Evolutionary conservation across 352 stramenopile genomes (phyloP).

Genomic region (Phytopythium aichiense): DNA sequence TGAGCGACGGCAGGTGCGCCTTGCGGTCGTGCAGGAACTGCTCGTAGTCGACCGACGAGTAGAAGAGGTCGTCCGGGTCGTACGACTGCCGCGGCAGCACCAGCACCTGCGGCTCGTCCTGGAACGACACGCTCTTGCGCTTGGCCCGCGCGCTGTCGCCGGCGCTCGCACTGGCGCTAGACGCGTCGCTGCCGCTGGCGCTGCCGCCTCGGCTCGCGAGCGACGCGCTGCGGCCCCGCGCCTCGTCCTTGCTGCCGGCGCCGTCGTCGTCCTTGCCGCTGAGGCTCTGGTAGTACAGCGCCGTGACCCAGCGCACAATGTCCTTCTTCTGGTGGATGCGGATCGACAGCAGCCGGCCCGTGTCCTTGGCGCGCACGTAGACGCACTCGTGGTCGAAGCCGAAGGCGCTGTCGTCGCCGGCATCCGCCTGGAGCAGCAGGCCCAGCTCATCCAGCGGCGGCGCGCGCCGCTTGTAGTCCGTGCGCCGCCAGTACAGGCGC

Average conservation of each 20-base stretch:
- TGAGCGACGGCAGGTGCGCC: slow-evolving; percentile 41
- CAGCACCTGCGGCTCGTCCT: slow-evolving; percentile 44
- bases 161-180: not conserved
- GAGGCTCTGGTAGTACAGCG: slow-evolving; percentile 59
- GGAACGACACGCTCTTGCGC: slow-evolving; percentile 52
- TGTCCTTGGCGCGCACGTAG: slow-evolving; percentile 44
- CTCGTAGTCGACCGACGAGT: slow-evolving; percentile 51
- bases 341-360: slow-evolving; percentile 33
- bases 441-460: slow-evolving; percentile 35
- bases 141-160: slow-evolving; percentile 8
- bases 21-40: slow-evolving; percentile 46
- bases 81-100: slow-evolving; percentile 40
- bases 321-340: slow-evolving; percentile 62
- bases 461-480: slow-evolving; percentile 52
- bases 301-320: slow-evolving; percentile 58
- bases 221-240: not conserved
- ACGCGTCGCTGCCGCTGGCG: slow-evolving; percentile 2
- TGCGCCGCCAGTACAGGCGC: slow-evolving; percentile 48
- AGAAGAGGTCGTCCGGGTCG: slow-evolving; percentile 50
- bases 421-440: slow-evolving; percentile 34
- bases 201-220: not conserved
- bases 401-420: slow-evolving; percentile 48
- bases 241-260: not conserved
- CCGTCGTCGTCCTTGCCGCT: slow-evolving; percentile 8
- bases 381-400: slow-evolving; percentile 59